Percentiles rank a stretch among this genome's conserved stretches.
These are phyloP conservation scores for Diaporthe velutina DNA, from an alignment of 2,329 filamentous ascomycete species.

Conservation along the genomic window DNA sequence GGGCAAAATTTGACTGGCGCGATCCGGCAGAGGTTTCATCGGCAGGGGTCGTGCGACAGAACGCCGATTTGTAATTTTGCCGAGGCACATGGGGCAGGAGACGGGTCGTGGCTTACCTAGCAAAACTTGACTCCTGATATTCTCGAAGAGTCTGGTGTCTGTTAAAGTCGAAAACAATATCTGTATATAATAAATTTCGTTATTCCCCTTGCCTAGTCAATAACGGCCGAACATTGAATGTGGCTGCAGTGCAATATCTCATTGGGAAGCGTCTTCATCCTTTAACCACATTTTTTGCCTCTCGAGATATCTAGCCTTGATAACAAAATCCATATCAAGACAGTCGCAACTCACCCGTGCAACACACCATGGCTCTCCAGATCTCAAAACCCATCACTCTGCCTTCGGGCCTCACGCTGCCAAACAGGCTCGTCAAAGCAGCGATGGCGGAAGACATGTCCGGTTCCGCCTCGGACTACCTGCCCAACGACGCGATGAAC, in stretches of 20 bases:
- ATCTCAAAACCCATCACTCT: constrained; percentile 60
- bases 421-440: constrained; percentile 66
- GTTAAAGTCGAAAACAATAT: neutral
- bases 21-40: neutral
- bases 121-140: neutral
- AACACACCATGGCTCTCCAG: constrained; percentile 37
- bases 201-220: neutral
- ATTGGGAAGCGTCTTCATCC: neutral
- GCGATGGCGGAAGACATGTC: constrained; percentile 63
- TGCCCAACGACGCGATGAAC: constrained; percentile 56
- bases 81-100: neutral
- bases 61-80: neutral
- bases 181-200: neutral
- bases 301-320: neutral
- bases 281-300: neutral
- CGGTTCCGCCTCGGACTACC: constrained; percentile 50
- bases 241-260: neutral
- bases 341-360: neutral
- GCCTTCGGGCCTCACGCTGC: constrained; percentile 66
- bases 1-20: neutral
- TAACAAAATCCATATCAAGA: neutral
- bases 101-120: neutral
- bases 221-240: neutral
- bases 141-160: neutral
- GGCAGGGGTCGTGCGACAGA: neutral